Base-by-base conservation (phyloP, 129 eudicot species). In the Rutidosis leptorrhynchoides region DNA sequence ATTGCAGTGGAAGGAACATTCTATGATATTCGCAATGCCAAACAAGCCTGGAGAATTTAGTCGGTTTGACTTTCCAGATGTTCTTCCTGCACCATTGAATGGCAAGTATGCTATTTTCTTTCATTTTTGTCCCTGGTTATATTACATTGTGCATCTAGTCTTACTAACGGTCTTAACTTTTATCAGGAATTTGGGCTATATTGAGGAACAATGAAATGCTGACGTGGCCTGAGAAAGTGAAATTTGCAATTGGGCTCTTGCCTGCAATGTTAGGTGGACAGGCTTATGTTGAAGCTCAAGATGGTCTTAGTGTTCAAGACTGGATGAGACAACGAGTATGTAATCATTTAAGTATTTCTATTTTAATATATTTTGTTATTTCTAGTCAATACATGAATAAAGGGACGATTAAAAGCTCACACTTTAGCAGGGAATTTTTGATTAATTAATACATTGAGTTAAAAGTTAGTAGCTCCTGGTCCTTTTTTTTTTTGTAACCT, bases 251-350 rank as follows among this genome's bases (percentile, higher is more conserved):
- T 58, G 99, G 99, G 52, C 95, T 89, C 67, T 76, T 94, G 81
- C 99, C 97, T 74, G 99, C 99, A 53, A 94, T 94, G 75, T 64
- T 86, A 59, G 97, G 99, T 40, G 99, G 99, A 28, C 99, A 94
- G 68, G 49, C 95, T 40, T 94, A 94, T 79, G 99, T 94, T 26
- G 99, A 94, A 71, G 99, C 99, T 26, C 97, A 94, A 74, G 99
- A 94, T 74, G 93, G 97, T 43, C 76, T 89, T 30, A 84, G 90
- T 74, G 99, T 94, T 73, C 73, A 89, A 79, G 99, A 89, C 61
- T 94, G 99, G 99, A 94, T 94, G 97, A 89, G 85, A 70, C 90
- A 94, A 66, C 97, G 87, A 65, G 99, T 94, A 78, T 55, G 89
- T 72, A 33, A 28, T 66, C 32, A 17, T 43, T 70, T 55, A 11